phyloP scores from a whole-genome alignment of 257 asterid species.

The Nicotiana undulata region DNA sequence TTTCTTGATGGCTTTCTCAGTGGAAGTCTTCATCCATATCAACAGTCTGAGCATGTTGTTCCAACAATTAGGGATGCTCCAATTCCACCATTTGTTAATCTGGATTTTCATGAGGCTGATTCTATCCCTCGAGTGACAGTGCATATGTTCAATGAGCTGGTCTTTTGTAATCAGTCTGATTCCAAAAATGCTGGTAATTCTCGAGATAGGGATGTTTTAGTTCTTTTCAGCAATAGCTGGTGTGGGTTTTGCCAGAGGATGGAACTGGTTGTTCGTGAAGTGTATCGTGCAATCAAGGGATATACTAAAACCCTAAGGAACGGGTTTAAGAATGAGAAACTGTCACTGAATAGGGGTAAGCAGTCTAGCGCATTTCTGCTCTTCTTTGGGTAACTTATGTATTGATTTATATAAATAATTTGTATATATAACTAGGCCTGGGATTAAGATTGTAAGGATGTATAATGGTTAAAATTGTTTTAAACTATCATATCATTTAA shows the following conservation, averaged over 20 bases:
- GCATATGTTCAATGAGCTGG: slow-evolving; percentile 59
- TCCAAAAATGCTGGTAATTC: slow-evolving; percentile 30
- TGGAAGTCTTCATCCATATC: slow-evolving; percentile 63
- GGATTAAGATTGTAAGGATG: not conserved
- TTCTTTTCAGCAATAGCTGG: slow-evolving; percentile 82
- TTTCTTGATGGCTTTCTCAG: slow-evolving; percentile 52
- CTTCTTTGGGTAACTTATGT: not conserved
- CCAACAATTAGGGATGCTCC: slow-evolving; percentile 47
- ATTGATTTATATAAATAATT: not conserved
- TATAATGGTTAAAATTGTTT: not conserved
- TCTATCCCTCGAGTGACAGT: slow-evolving; percentile 67
- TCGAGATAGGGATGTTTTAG: slow-evolving; percentile 55
- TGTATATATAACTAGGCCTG: not conserved
- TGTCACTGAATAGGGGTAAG: slow-evolving; percentile 37
- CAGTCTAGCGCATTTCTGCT: slow-evolving; percentile 13
- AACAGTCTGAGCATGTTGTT: slow-evolving; percentile 47
- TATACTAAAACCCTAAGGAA: slow-evolving; percentile 35
- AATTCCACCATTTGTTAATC: slow-evolving; percentile 84
- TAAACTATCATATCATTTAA: not conserved
- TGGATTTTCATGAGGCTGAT: slow-evolving; percentile 77
- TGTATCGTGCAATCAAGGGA: slow-evolving; percentile 55
- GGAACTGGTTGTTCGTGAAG: slow-evolving; percentile 95
- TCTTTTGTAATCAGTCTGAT: slow-evolving; percentile 49
- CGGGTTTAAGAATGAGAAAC: slow-evolving; percentile 40
- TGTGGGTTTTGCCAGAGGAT: slow-evolving; percentile 97